Base-by-base conservation (phyloP, 495 filamentous ascomycete species). In the Tuber microsphaerosporum region DNA sequence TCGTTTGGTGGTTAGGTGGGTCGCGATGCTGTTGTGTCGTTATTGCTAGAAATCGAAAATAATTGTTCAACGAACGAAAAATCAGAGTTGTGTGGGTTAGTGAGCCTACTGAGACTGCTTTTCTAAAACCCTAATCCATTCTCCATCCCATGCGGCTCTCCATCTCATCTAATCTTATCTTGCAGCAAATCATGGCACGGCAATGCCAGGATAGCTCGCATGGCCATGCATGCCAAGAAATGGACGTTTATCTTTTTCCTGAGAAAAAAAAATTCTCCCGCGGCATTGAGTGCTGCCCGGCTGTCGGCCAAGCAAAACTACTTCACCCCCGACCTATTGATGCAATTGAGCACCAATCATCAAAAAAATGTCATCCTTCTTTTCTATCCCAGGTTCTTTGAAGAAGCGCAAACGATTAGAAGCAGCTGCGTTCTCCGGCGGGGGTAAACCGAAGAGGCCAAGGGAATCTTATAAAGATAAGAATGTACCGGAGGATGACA, bases 351-450 rank as follows among this genome's bases (percentile, higher is more conserved):
- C 44, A 44, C 61, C 46, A 31, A 71, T 48, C 22, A 37, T 41
- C 46, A 72, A 48, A 20, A 71, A 31, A 69, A 82, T 82, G 81
- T 82, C 81, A 43, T 82, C 81, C 26, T 97, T 96, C 85, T 97
- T 97, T 83, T 93, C 93, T 65, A 82, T 90, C 39, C 91, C 93
- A 65, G 88, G 88, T 37, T 90, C 90, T 43, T 89, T 92, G 80
- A 92, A 91, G 85, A 95, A 96, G 87, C 86, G 93, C 81, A 95
- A 96, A 86, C 86, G 88, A 37, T 77, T 84, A 45, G 83, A 85
- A 70, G 81, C 79, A 39, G 70, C 80, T 16, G 12, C 46, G 26
- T 45, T 56, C 14, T 31, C 26, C 16, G 14, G 56, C 17, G 86
- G 86, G 70, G 79, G 75, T 0, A 79, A 73, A 41, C 34, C 86